Evolutionary conservation across 176 grass and related monocot species (phyloP), one percentile per base, ranked within the genome.

Genomic region (Zea mays): DNA sequence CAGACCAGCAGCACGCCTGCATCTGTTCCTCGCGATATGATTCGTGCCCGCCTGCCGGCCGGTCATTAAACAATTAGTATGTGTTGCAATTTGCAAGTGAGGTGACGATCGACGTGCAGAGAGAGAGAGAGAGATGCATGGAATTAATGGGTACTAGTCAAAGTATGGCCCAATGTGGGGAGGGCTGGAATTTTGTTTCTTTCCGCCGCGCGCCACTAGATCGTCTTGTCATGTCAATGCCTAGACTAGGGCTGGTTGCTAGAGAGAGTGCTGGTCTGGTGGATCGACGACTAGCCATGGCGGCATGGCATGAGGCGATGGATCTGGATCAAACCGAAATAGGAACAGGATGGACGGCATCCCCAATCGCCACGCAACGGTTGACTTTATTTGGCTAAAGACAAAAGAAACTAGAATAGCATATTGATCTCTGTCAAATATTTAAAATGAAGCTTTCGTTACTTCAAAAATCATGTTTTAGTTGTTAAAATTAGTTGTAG

Each of bases 11-110:
- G 75, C 75, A 78, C 35, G 48, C 62, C 4, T 69, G 75, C 38
- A 79, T 81, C 40, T 71, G 66, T 71, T 72, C 79, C 55, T 72
- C 58, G 14, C 16, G 79, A 81, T 80, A 48, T 9, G 67, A 72
- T 81, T 81, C 78, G 16, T 54, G 43, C 5, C 46, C 54, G 17
- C 61, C 62, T 17, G 63, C 10, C 46, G 10, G 62, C 52, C 65
- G 51, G 42, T 21, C 42, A 81, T 62, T 61, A 81, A 71, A 72
- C 54, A 70, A 70, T 46, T 80, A 12, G 11, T 15, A 7, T 15
- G 38, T 61, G 9, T 35, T 2, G 58, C 42, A 49, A 48, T 16
- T 59, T 39, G 27, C 10, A 33, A 60, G 57, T 60, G 44, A 0
- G 20, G 35, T 17, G 54, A 2, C 21, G 33, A 62, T 2, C 12